A percentile compares a stretch with the other conserved stretches of the same genome.
phyloP scores from a whole-genome alignment of 1,139 yeast species.

The Yamadazyma pseudoaaseri region DNA sequence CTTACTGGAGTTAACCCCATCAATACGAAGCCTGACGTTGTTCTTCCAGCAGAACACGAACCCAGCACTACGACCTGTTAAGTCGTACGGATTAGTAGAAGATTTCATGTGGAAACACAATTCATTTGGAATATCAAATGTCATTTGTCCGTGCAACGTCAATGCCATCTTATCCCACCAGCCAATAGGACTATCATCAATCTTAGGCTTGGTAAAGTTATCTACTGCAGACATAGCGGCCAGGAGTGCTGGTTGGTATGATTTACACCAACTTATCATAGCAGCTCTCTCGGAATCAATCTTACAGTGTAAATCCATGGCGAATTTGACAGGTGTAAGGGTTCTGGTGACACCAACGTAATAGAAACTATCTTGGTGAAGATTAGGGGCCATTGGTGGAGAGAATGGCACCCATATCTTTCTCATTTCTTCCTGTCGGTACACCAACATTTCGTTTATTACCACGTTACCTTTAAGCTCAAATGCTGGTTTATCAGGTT shows the following conservation, averaged over 20 bases:
- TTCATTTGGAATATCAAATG: conserved; percentile 54
- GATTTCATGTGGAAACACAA: conserved; percentile 60
- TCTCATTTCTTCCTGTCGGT: conserved; percentile 41
- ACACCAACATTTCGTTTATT: conserved; percentile 41
- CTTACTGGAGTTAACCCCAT: conserved; percentile 59
- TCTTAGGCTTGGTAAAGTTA: conserved; percentile 65
- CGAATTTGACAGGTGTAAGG: conserved; percentile 44
- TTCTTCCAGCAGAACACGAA: conserved; percentile 77
- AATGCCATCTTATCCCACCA: conserved; percentile 57
- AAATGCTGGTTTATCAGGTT: conserved; percentile 26
- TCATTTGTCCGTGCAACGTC: conserved; percentile 45
- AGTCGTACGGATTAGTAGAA: conserved; percentile 70
- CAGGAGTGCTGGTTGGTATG: conserved; percentile 41
- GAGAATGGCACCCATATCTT: conserved; percentile 46
- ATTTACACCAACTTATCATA: conserved; percentile 43
- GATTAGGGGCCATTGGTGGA: conserved; percentile 32
- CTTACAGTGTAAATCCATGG: conserved; percentile 33
- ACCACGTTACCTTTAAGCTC: conserved; percentile 37
- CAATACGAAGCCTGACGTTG: conserved; percentile 58
- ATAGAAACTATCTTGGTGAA: conserved; percentile 36
- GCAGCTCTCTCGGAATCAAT: conserved; percentile 40
- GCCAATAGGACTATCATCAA: conserved; percentile 87
- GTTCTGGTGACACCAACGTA: conserved; percentile 43
- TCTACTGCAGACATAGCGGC: conserved; percentile 41
- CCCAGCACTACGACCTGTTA: conserved; percentile 73